Evolutionary conservation across 2,329 filamentous ascomycete genomes (phyloP), one percentile per base, ranked within the genome.

Genomic region (Ceratocystis alfenasii): DNA sequence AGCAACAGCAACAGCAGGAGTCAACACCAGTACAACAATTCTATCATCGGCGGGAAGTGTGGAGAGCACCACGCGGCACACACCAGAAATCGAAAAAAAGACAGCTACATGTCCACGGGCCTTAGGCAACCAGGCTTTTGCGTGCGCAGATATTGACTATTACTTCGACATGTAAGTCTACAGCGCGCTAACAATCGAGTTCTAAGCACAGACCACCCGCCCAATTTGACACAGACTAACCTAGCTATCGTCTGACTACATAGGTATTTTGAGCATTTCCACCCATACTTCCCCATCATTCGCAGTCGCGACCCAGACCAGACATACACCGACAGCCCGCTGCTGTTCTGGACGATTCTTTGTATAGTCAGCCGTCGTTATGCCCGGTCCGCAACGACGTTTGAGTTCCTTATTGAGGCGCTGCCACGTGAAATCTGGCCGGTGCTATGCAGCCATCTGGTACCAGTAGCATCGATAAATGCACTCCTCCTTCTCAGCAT

Each of bases 261-360:
- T 2, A 81, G 78, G 66, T 83, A 80, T 69, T 78, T 83, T 68
- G 76, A 80, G 67, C 75, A 75, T 66, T 83, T 79, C 62, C 81
- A 83, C 66, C 77, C 77, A 2, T 81, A 80, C 69, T 75, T 83
- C 60, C 81, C 81, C 17, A 75, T 83, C 12, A 71, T 83, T 12
- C 76, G 79, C 20, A 74, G 75, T 5, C 76, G 75, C 22, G 78
- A 81, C 66, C 80, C 81, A 4, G 79, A 83, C 66, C 75, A 77
- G 64, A 78, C 78, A 68, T 83, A 81, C 69, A 76, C 78, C 8
- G 71, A 77, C 1, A 76, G 76, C 1, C 75, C 77, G 1, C 74
- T 80, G 7, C 75, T 83, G 5, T 83, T 83, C 70, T 83, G 81
- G 81, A 74, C 78, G n/a, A 76, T 83, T 65, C 74, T 83, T 53